Percentiles rank a stretch among this genome's conserved stretches.
Evolutionary conservation across 169 alveolate species (phyloP).

Genomic region (Plasmodium inui): DNA sequence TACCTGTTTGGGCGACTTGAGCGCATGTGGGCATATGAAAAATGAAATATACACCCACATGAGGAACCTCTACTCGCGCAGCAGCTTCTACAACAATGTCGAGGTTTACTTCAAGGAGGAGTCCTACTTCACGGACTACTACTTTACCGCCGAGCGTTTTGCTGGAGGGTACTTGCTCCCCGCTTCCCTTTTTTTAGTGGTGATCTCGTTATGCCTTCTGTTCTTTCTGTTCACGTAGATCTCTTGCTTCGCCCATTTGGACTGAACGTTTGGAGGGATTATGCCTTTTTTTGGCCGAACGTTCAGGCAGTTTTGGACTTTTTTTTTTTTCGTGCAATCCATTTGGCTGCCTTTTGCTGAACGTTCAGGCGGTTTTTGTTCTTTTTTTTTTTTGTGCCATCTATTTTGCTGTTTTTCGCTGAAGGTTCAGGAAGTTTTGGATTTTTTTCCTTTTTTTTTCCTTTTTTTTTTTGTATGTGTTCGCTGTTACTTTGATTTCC

Average conservation of each 20-base stretch:
- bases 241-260: neutral
- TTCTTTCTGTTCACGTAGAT: conserved; percentile 9
- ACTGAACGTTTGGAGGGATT: neutral
- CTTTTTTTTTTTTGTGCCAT: neutral
- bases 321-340: neutral
- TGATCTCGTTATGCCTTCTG: neutral
- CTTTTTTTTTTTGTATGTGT: neutral
- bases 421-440: neutral
- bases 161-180: neutral
- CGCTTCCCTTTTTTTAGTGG: conserved; percentile 10
- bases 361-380: neutral
- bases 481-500: neutral
- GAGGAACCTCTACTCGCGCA: conserved; percentile 18
- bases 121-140: conserved; percentile 28
- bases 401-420: neutral
- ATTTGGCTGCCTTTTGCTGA: neutral
- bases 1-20: conserved; percentile 32
- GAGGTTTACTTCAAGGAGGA: neutral
- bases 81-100: conserved; percentile 11
- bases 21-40: conserved; percentile 61
- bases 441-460: neutral
- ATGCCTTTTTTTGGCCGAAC: neutral
- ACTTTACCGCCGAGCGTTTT: neutral
- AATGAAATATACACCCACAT: conserved; percentile 17
- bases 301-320: neutral